These are phyloP conservation scores for Dactylellina leptospora DNA, from an alignment of 2,329 filamentous ascomycete species.

Conservation along the genomic window DNA sequence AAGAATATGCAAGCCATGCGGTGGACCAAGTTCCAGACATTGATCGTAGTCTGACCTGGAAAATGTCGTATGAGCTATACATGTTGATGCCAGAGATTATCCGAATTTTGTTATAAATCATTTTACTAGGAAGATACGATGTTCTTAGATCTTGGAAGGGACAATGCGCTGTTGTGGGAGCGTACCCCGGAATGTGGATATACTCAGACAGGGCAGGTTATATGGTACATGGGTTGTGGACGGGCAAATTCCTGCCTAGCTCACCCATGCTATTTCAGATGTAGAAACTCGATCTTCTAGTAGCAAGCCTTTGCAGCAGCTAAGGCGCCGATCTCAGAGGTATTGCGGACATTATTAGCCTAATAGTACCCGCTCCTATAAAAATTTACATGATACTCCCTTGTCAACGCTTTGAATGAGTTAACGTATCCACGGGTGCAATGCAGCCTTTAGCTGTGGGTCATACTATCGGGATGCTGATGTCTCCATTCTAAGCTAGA, in stretches of 20 bases:
- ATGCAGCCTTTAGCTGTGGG: constrained; percentile 20
- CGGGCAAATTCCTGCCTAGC: no score
- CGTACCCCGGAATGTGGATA: neutral
- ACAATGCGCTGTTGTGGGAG: neutral
- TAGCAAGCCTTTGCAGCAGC: no score
- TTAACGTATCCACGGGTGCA: neutral
- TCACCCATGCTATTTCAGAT: no score
- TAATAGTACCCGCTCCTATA: constrained; percentile 3
- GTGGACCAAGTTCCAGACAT: no score
- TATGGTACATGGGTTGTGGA: no score
- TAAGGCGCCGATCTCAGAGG: neutral
- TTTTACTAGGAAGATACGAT: no score
- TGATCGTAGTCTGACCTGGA: neutral
- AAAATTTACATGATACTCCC: constrained; percentile 1
- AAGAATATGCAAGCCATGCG: constrained; percentile 27
- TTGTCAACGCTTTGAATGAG: neutral
- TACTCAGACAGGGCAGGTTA: constrained; percentile 6
- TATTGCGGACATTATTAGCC: constrained; percentile 4
- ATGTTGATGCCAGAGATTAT: neutral
- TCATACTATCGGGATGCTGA: constrained; percentile 13
- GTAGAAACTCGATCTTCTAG: no score
- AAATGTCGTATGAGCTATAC: no score
- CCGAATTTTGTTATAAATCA: neutral
- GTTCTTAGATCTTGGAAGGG: neutral
- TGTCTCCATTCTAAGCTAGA: neutral